phyloP scores from a whole-genome alignment of 108 stramenopile genomes.

The Stephanodiscus triporus region DNA sequence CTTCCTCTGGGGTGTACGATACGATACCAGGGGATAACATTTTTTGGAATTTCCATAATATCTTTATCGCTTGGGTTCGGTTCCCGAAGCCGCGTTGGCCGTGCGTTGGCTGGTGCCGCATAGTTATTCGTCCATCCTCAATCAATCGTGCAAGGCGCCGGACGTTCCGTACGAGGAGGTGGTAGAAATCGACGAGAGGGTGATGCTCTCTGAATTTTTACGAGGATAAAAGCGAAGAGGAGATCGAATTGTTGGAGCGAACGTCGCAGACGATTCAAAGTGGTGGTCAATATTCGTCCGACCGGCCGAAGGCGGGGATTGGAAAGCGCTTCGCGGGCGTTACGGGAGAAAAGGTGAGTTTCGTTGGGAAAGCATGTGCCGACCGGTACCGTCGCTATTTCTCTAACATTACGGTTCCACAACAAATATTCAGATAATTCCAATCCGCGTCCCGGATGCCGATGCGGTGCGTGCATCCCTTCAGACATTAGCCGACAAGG shows the following conservation, averaged over 20 bases:
- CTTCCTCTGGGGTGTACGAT: too few species aligned
- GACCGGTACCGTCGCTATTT: neutral
- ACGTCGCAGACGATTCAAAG: slow-evolving; percentile 1
- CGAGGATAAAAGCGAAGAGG: slow-evolving; percentile 42
- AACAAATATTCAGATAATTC: slow-evolving; percentile 14
- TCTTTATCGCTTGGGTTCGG: too few species aligned
- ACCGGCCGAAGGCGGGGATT: slow-evolving; percentile 49
- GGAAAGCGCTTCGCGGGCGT: slow-evolving; percentile 55
- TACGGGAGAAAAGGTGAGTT: slow-evolving; percentile 80
- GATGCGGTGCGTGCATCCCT: slow-evolving; percentile 64
- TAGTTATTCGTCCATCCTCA: too few species aligned
- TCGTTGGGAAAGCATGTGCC: too few species aligned
- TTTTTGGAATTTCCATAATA: too few species aligned
- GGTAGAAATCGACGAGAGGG: slow-evolving; percentile 94
- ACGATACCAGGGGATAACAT: too few species aligned
- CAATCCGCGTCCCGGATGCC: slow-evolving; percentile 70
- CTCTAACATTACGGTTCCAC: slow-evolving; percentile 2
- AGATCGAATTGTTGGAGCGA: slow-evolving; percentile 21
- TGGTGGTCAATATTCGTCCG: slow-evolving; percentile 8
- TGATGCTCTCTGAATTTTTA: slow-evolving; percentile 76
- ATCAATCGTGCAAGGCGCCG: slow-evolving; percentile 75
- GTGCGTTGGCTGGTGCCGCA: too few species aligned
- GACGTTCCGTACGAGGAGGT: slow-evolving; percentile 89
- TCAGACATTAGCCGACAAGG: slow-evolving; percentile 64
- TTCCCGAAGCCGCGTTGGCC: too few species aligned